A percentile compares a stretch with the other conserved stretches of the same genome.
These are phyloP conservation scores for Tulasnella sp. DNA, from an alignment of 768 basidiomycete genomes.

Conservation along the genomic window DNA sequence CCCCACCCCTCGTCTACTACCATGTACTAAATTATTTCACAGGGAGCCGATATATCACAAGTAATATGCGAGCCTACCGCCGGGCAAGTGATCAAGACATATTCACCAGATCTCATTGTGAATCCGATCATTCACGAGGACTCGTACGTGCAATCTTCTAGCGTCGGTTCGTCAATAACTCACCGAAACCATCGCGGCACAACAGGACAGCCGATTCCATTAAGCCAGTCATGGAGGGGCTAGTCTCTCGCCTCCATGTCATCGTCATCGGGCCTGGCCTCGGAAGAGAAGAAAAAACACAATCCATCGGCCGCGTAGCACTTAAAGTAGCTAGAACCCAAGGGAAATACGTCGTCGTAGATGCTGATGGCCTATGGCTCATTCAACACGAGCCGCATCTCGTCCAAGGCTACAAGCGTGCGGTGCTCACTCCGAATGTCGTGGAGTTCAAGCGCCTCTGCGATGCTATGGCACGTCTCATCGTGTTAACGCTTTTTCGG, in stretches of 20 bases:
- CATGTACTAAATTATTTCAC: neutral
- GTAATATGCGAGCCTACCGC: constrained; percentile 94
- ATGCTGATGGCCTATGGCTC: constrained; percentile 86
- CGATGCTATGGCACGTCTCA: constrained; percentile 48
- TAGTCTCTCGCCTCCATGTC: constrained; percentile 81
- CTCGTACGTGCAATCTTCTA: constrained; percentile 35
- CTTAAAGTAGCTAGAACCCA: constrained; percentile 58
- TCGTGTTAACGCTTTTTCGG: neutral
- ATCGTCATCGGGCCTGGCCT: constrained; percentile 91
- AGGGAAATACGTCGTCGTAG: constrained; percentile 84
- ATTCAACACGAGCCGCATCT: constrained; percentile 62
- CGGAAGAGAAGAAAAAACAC: constrained; percentile 87
- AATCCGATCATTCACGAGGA: constrained; percentile 79
- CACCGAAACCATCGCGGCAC: neutral
- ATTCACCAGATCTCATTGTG: constrained; percentile 94
- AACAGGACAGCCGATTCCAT: constrained; percentile 35
- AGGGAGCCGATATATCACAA: constrained; percentile 93
- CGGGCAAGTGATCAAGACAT: constrained; percentile 88
- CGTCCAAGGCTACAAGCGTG: constrained; percentile 75
- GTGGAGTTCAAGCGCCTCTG: constrained; percentile 83
- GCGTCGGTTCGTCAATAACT: neutral
- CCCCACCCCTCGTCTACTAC: neutral
- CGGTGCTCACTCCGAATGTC: constrained; percentile 88
- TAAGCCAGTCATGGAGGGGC: constrained; percentile 43
- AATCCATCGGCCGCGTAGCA: constrained; percentile 64